A percentile compares a stretch with the other conserved stretches of the same genome.
These are phyloP conservation scores for Salmacisia buchloeana DNA, from an alignment of 1,284 basidiomycete genomes.

Conservation along the genomic window DNA sequence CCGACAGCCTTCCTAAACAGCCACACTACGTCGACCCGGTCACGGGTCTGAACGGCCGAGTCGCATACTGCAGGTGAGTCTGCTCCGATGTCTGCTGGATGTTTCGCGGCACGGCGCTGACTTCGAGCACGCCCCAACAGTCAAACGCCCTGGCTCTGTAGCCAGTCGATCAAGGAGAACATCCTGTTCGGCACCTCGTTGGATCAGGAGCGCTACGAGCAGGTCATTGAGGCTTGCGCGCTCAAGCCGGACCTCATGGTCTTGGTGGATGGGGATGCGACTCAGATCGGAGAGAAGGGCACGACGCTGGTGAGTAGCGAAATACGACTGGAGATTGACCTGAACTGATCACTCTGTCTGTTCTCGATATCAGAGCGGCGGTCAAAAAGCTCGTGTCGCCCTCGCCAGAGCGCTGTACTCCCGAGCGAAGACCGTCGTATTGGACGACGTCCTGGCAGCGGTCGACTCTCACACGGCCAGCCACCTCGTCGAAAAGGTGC, in stretches of 20 bases:
- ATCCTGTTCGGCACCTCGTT: slow-evolving; percentile 36
- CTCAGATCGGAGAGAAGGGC: slow-evolving; percentile 38
- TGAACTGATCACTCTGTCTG: not conserved
- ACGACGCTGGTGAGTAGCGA: slow-evolving; percentile 20
- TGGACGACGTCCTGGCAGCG: slow-evolving; percentile 45
- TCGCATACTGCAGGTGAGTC: slow-evolving; percentile 28
- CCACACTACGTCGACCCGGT: not conserved
- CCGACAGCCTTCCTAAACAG: slow-evolving; percentile 4
- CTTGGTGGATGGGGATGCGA: slow-evolving; percentile 39
- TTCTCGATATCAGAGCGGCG: slow-evolving; percentile 24
- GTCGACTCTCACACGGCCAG: slow-evolving; percentile 64
- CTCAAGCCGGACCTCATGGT: slow-evolving; percentile 30
- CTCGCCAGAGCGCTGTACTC: slow-evolving; percentile 43
- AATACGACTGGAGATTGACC: not conserved
- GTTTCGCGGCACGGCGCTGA: too few species aligned
- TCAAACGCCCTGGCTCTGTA: slow-evolving; percentile 36
- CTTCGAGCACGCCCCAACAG: too few species aligned
- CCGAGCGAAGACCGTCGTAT: slow-evolving; percentile 29
- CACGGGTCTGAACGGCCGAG: slow-evolving; percentile 13
- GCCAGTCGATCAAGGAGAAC: slow-evolving; percentile 34
- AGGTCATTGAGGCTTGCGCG: slow-evolving; percentile 31
- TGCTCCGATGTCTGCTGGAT: too few species aligned
- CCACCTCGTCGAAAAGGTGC: slow-evolving; percentile 40
- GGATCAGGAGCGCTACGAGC: slow-evolving; percentile 31
- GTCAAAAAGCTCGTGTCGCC: slow-evolving; percentile 41